Evolutionary conservation across 108 stramenopile genomes (phyloP).

Genomic region (Fragilaria radians): DNA sequence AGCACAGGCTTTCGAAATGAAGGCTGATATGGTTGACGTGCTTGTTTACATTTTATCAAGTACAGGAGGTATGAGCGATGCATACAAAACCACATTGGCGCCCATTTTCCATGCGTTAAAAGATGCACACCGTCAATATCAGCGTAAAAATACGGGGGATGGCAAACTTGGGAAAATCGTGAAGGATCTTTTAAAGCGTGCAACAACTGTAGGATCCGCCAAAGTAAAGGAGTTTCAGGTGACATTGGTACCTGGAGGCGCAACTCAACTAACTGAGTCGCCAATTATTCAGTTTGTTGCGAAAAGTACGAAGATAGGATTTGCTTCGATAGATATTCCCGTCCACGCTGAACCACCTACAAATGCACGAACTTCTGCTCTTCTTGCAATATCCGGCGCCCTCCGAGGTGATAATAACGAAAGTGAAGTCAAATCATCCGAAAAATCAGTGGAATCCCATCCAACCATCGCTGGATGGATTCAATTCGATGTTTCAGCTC

Average conservation of each 20-base stretch:
- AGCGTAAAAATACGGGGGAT: constrained; percentile 1
- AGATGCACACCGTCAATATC: background rate
- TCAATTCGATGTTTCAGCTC: constrained; percentile 35
- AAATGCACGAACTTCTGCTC: background rate
- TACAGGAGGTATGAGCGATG: constrained; percentile 42
- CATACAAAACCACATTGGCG: constrained; percentile 23
- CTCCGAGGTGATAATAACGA: background rate
- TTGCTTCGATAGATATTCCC: constrained; percentile 20
- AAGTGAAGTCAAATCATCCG: background rate
- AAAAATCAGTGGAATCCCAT: constrained; percentile 7
- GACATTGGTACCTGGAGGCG: constrained; percentile 56
- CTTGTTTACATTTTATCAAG: constrained; percentile 42
- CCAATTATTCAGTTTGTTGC: constrained; percentile 47
- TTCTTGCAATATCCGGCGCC: background rate
- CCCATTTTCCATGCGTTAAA: constrained; percentile 36
- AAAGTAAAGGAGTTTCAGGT: constrained; percentile 35
- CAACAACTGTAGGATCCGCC: constrained; percentile 27
- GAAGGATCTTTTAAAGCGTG: constrained; percentile 15
- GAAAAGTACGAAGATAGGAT: constrained; percentile 22
- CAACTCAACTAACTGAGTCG: constrained; percentile 38
- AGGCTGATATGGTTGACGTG: constrained; percentile 43
- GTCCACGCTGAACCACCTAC: background rate
- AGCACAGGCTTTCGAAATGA: constrained; percentile 28
- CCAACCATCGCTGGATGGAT: constrained; percentile 34
- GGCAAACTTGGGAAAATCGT: constrained; percentile 5